Evolutionary conservation across 2,329 filamentous ascomycete species (phyloP).

Genomic region (Tolypocladium cylindrosporum): DNA sequence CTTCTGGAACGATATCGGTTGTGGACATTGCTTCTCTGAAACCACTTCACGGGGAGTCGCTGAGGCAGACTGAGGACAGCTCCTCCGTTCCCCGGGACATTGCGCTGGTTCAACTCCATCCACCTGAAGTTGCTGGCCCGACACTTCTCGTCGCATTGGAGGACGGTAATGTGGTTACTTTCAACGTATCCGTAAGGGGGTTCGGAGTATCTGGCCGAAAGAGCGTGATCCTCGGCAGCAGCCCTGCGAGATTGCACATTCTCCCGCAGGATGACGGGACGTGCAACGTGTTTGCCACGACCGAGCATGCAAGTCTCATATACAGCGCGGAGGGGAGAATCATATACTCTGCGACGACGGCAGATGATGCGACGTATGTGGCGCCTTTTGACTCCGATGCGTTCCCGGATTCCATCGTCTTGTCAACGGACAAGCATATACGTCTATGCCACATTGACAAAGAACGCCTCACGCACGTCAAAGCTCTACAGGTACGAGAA

Average conservation of each 20-base stretch:
- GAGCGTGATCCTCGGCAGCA: constrained; percentile 74
- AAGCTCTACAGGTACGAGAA: constrained; percentile 66
- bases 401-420: constrained; percentile 70
- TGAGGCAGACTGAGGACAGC: constrained; percentile 52
- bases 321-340: constrained; percentile 82
- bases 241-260: constrained; percentile 71
- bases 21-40: constrained; percentile 58
- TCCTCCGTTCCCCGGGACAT: constrained; percentile 77
- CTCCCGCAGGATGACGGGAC: constrained; percentile 59
- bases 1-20: constrained; percentile 68
- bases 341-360: constrained; percentile 87
- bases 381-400: constrained; percentile 74
- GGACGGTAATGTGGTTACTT: constrained; percentile 83
- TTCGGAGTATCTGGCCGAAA: constrained; percentile 62
- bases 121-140: constrained; percentile 43
- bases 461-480: constrained; percentile 80
- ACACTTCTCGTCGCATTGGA: constrained; percentile 86
- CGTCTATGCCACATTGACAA: constrained; percentile 75
- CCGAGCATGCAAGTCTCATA: constrained; percentile 88
- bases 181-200: constrained; percentile 54
- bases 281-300: constrained; percentile 82
- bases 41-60: constrained; percentile 52
- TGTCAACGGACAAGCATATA: constrained; percentile 68
- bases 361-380: constrained; percentile 72
- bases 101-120: constrained; percentile 68